Conservation (phyloP, 2,329 filamentous ascomycete genomes). For the Triangularia setosa region DNA sequence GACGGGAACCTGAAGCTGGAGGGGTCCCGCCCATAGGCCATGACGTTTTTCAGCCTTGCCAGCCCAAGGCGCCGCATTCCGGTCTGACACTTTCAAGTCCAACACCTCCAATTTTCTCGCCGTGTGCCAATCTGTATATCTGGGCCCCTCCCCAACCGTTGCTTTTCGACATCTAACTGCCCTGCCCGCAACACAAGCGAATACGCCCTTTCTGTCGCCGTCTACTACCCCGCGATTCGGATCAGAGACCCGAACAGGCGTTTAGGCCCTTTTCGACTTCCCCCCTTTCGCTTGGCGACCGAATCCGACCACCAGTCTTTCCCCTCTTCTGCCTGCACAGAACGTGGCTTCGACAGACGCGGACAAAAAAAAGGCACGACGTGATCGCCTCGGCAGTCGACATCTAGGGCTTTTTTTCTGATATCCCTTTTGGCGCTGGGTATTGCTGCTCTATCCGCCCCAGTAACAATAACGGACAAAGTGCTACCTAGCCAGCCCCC, state of each 20-base stretch:
- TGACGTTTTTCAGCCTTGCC: constrained; percentile 26
- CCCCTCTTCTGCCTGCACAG: background rate
- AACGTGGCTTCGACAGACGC: background rate
- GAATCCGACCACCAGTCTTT: constrained; percentile 9
- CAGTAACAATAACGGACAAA: background rate
- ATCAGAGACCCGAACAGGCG: constrained; percentile 5
- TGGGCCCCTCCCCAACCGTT: background rate
- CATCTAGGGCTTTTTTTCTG: background rate
- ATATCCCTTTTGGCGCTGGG: background rate
- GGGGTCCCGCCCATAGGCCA: constrained; percentile 6
- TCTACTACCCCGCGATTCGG: constrained; percentile 6
- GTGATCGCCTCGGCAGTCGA: background rate
- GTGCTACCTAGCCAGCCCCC: background rate
- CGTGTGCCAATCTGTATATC: background rate
- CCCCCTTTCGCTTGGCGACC: constrained; percentile 11
- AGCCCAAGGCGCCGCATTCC: background rate
- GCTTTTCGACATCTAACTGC: background rate
- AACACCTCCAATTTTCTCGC: background rate
- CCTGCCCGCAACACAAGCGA: background rate
- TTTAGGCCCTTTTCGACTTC: constrained; percentile 2
- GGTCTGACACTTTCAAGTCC: background rate
- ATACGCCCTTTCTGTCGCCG: background rate
- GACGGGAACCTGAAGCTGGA: background rate
- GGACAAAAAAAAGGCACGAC: background rate
- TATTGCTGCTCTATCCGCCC: background rate